Base-by-base conservation (phyloP, 2,329 filamentous ascomycete species). In the Lasiodiplodia sp. region DNA sequence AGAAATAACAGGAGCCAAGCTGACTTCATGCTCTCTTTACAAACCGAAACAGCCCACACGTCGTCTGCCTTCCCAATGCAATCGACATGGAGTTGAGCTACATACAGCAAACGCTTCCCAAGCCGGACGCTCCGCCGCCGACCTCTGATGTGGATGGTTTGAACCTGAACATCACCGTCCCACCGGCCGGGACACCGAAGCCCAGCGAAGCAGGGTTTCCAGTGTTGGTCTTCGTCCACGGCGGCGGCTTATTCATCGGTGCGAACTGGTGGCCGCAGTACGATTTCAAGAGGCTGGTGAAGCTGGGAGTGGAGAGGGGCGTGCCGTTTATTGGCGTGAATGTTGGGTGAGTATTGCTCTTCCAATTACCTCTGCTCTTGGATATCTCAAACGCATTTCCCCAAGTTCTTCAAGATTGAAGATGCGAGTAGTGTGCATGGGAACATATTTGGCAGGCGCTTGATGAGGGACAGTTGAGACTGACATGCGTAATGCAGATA, bases 261-360 rank as follows among this genome's bases (percentile, higher is more conserved):
- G 83, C 83, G 3, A 84, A 82, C 52, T 85, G 81, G 53, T 87
- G 84, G 79, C 86, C 85, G 0, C 83, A 87, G 47, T 86, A 84
- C 70, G 82, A 87, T 69, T 75, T 82, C 23, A 75, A 75, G 5
- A 74, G 80, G 0, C 70, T 88, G 5, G 83, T 86, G 4, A 79
- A 80, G 69, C 71, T 85, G 5, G 83, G 83, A 0, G 74, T 75
- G 0, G 79, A 82, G 16, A 79, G 79, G 21, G 81, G 79, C 0
- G 77, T 80, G 34, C 85, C 85, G 0, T 78, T 86, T 3, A 81
- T 88, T 57, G 79, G 77, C 0, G 73, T 82, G 11, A 79, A 76
- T 2, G 76, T 82, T 67, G 80, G 80, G 75, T 88, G 87, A 73
- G 84, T 84, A 5, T 2, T 18, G 40, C n/a, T 21, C 6, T 23